These are phyloP conservation scores for Eucalyptus marginata DNA, from an alignment of 345 rosid species.

Conservation along the genomic window DNA sequence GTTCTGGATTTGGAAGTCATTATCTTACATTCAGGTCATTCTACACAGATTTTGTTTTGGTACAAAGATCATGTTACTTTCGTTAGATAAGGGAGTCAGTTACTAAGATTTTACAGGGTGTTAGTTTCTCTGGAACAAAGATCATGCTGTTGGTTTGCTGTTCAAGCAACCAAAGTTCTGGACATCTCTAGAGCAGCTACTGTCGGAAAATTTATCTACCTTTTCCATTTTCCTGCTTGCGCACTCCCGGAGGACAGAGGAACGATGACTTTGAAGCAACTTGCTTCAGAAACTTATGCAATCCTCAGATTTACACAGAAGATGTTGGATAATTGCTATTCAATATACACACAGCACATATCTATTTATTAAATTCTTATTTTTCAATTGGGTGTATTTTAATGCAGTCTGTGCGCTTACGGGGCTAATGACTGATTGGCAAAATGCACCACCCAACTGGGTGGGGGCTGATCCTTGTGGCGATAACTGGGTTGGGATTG, in stretches of 20 bases:
- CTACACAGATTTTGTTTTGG: not conserved
- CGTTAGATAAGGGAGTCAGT: not conserved
- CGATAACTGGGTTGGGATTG: conserved; percentile 55
- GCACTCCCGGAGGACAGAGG: not conserved
- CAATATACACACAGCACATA: not conserved
- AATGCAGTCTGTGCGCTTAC: conserved; percentile 34
- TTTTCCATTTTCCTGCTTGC: not conserved
- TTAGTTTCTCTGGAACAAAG: not conserved
- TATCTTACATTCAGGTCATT: not conserved
- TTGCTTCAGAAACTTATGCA: not conserved
- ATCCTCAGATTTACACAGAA: not conserved
- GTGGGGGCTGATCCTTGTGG: conserved; percentile 64
- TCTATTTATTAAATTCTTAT: not conserved
- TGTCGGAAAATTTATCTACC: not conserved
- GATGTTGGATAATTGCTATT: not conserved
- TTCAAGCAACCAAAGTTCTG: not conserved
- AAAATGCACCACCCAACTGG: conserved; percentile 50
- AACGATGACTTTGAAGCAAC: not conserved
- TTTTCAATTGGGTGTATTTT: not conserved
- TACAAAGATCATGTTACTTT: not conserved
- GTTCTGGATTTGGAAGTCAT: not conserved
- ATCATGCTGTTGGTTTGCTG: not conserved
- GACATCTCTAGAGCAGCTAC: not conserved
- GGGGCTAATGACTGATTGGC: conserved; percentile 29
- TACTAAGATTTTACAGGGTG: not conserved